These are phyloP conservation scores for Cadophora sp. DNA, from an alignment of 2,329 filamentous ascomycete species.

Conservation along the genomic window DNA sequence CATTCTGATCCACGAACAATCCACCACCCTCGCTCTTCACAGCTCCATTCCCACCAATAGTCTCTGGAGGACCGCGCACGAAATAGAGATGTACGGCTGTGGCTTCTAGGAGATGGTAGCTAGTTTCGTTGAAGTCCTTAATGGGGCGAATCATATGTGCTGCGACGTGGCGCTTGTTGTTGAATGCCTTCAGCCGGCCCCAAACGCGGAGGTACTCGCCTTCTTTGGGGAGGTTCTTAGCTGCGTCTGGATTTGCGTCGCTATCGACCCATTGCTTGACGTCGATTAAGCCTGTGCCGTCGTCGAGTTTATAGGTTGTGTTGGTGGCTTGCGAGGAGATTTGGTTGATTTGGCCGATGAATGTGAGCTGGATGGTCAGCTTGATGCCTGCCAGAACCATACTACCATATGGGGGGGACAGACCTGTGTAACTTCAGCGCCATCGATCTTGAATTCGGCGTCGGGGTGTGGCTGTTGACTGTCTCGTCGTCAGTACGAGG, in stretches of 20 bases:
- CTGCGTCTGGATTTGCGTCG: slow-evolving; percentile 50
- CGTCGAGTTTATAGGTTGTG: slow-evolving; percentile 90
- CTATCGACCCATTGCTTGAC: slow-evolving; percentile 81
- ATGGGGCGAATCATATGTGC: slow-evolving; percentile 83
- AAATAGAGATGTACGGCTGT: slow-evolving; percentile 88
- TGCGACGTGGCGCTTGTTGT: slow-evolving; percentile 81
- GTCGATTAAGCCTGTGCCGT: slow-evolving; percentile 91
- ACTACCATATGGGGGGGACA: background rate
- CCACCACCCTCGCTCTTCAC: slow-evolving; percentile 47
- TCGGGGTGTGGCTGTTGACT: slow-evolving; percentile 72
- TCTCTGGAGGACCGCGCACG: slow-evolving; percentile 66
- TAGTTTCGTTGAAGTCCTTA: slow-evolving; percentile 88
- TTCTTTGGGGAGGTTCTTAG: slow-evolving; percentile 62
- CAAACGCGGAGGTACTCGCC: slow-evolving; percentile 86
- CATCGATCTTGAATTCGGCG: slow-evolving; percentile 85
- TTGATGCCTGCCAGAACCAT: background rate
- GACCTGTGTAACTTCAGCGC: slow-evolving; percentile 68
- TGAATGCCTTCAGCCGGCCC: slow-evolving; percentile 84
- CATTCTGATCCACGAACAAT: slow-evolving; percentile 47
- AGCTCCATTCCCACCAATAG: slow-evolving; percentile 26
- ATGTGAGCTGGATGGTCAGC: slow-evolving; percentile 67
- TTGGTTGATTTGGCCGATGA: slow-evolving; percentile 90
- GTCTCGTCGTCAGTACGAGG: slow-evolving; percentile 21
- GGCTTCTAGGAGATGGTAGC: slow-evolving; percentile 89
- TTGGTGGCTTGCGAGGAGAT: slow-evolving; percentile 89